Base-by-base conservation (phyloP, 148 eudicot species). In the Camellia granthamiana region DNA sequence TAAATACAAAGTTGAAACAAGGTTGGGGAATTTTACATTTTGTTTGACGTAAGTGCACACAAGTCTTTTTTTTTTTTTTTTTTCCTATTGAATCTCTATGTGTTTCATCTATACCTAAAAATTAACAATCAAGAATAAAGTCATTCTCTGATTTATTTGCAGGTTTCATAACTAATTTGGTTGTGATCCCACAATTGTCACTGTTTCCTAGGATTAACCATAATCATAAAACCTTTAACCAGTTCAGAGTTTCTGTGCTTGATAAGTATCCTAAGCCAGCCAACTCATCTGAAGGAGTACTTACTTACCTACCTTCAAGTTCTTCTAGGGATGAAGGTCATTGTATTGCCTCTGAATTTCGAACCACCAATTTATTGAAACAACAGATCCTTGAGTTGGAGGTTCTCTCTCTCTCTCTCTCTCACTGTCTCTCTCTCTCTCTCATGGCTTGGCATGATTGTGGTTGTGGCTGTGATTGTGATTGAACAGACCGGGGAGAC, bases 131-230 rank as follows among this genome's bases (percentile, higher is more conserved):
- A 30, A 30, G 0, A 30, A 30, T 30, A 30, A 30, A 30, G 38
- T 30, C 38, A 30, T 30, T 30, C 38, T 62, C 69, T 47, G n/a
- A 38, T 68, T 19, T 51, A 21, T 77, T 30, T 54, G 56, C 64
- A 82, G 84, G 80, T n/a, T 55, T 63, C 62, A 77, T 82, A 30
- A 60, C 84, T 41, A 82, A 82, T 71, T 49, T 82, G 58, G 77
- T 61, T 8, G 84, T 82, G 84, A 82, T 82, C 46, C 77, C 80
- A 6, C 79, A 51, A 9, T 82, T 71, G 3, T 70, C 80, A 13
- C n/a, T 82, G 77, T 60, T 44, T 42, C 66, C 80, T 19, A 16
- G 14, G 61, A 77, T n/a, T 43, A 77, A 63, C 62, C 84, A 77
- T 23, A 23, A 23, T 70, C 77, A 51, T 54, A 76, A 49, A 52